Base-by-base conservation (phyloP, 2,329 filamentous ascomycete species). In the Botrytis galanthina region DNA sequence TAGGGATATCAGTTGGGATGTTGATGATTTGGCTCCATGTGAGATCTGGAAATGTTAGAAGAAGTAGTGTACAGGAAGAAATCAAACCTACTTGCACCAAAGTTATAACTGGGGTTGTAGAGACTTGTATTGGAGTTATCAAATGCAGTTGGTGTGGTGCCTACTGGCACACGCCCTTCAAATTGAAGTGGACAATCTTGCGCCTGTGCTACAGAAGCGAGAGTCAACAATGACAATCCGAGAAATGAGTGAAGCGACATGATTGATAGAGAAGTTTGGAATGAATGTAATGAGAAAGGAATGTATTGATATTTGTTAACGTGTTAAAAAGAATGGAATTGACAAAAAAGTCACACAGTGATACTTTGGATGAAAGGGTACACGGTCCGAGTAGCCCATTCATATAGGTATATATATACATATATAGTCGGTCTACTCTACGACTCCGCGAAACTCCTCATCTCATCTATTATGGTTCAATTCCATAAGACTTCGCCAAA, bases 61-160 rank as follows among this genome's bases (percentile, higher is more conserved):
- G 39, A 29, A 32, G 35, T 6, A 18, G 8, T 20, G 4, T 32
- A 20, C 8, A n/a, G 20, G 29, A 22, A 18, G 22, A 35, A 14
- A 16, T 1, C 4, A 46, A 57, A 75, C 79, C 7, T 75, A 82
- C 83, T 81, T 76, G 85, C 82, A 63, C 87, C 87, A 77, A 88
- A 84, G 71, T 88, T 86, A 77, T 84, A 87, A 73, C 80, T 81
- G 0, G 87, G 83, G 81, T 85, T 87, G 81, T 85, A 90, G 42
- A 86, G 81, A 73, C 82, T 83, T 67, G 80, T 80, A n/a, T 29
- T 71, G 8, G 77, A 78, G 2, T 76, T 73, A 76, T 86, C 85
- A 72, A 87, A 86, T 12, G 82, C 79, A 67, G 81, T 79, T 20
- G 81, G 76, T 8, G 79, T 80, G 48, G 83, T 82, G 54, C 79